These are phyloP conservation scores for Gentiana straminea DNA, from an alignment of 257 asterid species.

Conservation along the genomic window DNA sequence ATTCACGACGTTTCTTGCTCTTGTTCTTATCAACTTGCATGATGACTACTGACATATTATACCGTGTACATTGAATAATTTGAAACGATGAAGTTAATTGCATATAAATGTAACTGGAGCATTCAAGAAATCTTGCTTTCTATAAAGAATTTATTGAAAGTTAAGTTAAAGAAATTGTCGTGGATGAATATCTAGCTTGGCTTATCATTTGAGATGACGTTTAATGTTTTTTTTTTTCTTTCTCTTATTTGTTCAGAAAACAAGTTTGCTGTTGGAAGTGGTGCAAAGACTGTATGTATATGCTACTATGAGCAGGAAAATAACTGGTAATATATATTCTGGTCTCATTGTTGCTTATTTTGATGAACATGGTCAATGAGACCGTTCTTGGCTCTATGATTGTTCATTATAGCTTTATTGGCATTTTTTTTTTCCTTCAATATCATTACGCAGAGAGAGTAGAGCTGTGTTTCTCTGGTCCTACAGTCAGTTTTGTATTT, in stretches of 20 bases:
- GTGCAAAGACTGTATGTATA: conserved; percentile 97
- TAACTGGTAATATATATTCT: conserved; percentile 60
- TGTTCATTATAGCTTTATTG: too few relatives aligned
- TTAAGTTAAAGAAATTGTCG: neutral
- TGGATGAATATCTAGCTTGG: conserved; percentile 1
- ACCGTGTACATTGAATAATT: neutral
- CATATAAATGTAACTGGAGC: neutral
- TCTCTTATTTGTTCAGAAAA: conserved; percentile 47
- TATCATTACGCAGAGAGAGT: too few relatives aligned
- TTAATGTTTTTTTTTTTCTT: neutral
- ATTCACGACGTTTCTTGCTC: neutral
- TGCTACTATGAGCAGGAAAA: conserved; percentile 99
- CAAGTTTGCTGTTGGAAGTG: conserved; percentile 99
- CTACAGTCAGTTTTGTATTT: neutral
- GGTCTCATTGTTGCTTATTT: neutral
- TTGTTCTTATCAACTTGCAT: too few relatives aligned
- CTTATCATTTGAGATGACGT: neutral
- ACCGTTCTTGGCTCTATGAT: too few relatives aligned
- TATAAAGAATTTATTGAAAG: neutral
- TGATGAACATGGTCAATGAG: neutral
- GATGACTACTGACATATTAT: neutral
- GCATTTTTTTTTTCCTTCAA: too few relatives aligned
- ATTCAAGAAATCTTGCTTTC: neutral
- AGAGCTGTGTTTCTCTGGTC: neutral
- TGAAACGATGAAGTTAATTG: neutral